Evolutionary conservation across 352 stramenopile species (phyloP).

Genomic region (Phytopythium kandeliae): DNA sequence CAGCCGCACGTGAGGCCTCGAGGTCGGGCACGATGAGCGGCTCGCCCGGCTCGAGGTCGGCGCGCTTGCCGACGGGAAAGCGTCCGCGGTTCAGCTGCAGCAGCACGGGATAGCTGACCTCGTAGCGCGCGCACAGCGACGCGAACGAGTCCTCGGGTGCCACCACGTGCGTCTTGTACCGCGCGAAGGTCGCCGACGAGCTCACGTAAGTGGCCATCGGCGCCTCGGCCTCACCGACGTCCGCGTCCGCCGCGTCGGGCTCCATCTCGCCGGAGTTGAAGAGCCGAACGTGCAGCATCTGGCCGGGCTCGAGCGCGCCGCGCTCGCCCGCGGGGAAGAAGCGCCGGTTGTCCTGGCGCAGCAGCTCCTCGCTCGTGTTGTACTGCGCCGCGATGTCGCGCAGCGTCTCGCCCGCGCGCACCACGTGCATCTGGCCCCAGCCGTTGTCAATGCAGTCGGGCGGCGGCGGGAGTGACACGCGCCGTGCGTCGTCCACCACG

Average conservation of each 20-base stretch:
- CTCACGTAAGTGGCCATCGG: conserved; percentile 17
- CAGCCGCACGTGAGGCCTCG: conserved; percentile 42
- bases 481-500: conserved; percentile 59
- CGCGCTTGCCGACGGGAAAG: conserved; percentile 60
- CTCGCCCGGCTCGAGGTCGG: conserved; percentile 50
- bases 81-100: conserved; percentile 74
- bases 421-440: conserved; percentile 82
- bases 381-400: conserved; percentile 63
- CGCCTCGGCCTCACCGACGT: conserved; percentile 1
- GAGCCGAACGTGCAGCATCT: conserved; percentile 72
- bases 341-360: conserved; percentile 76
- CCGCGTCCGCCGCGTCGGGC: conserved; percentile 9
- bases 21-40: conserved; percentile 73
- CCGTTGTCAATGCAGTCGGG: conserved; percentile 78
- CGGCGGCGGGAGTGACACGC: conserved; percentile 64
- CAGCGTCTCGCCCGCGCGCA: conserved; percentile 63
- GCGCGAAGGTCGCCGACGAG: conserved; percentile 43
- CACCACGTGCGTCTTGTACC: conserved; percentile 69
- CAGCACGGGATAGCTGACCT: conserved; percentile 59
- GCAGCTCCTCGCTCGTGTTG: conserved; percentile 75
- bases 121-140: conserved; percentile 60
- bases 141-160: conserved; percentile 56
- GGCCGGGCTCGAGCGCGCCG: conserved; percentile 53
- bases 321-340: conserved; percentile 77
- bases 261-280: conserved; percentile 77